phyloP scores from a whole-genome alignment of 1,284 basidiomycete genomes.

The Takashimella koratensis region DNA sequence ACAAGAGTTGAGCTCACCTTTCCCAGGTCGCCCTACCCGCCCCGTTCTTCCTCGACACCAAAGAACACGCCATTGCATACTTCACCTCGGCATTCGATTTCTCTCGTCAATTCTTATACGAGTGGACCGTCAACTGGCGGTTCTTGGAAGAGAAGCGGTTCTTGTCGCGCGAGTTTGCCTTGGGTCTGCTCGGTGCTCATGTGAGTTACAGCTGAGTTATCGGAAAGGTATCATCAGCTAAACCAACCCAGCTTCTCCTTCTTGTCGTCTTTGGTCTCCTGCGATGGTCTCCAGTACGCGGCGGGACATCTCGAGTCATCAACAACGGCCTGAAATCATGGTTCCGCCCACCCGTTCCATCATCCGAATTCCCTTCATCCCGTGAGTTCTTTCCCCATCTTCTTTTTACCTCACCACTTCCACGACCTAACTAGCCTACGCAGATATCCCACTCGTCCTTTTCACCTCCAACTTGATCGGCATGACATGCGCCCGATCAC shows the following conservation, averaged over 20 bases:
- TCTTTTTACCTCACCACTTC: conserved; percentile 52
- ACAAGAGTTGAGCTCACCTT: conserved; percentile 2
- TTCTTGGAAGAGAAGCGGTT: conserved; percentile 75
- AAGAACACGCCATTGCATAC: conserved; percentile 56
- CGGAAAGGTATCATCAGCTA: no score
- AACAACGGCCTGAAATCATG: conserved; percentile 16
- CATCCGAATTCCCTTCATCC: conserved; percentile 13
- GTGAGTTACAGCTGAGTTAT: conserved; percentile 37
- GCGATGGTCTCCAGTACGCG: conserved; percentile 64
- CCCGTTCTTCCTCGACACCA: conserved; percentile 60
- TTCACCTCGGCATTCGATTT: conserved; percentile 78
- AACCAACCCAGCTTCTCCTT: conserved; percentile 29
- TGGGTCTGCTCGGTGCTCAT: conserved; percentile 65
- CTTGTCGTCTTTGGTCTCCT: conserved; percentile 67
- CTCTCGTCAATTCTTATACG: conserved; percentile 81
- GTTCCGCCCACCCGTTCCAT: conserved; percentile 12
- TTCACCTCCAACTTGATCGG: conserved; percentile 92
- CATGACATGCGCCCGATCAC: conserved; percentile 84
- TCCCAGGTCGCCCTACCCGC: conserved; percentile 63
- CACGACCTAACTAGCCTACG: neutral
- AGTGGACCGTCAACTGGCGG: conserved; percentile 99
- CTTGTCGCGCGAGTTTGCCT: conserved; percentile 62
- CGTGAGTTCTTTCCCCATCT: conserved; percentile 22
- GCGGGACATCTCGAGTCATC: conserved; percentile 60
- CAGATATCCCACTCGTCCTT: conserved; percentile 76